These are phyloP conservation scores for Pseudonectria buxi DNA, from an alignment of 2,329 filamentous ascomycete species.

Conservation along the genomic window DNA sequence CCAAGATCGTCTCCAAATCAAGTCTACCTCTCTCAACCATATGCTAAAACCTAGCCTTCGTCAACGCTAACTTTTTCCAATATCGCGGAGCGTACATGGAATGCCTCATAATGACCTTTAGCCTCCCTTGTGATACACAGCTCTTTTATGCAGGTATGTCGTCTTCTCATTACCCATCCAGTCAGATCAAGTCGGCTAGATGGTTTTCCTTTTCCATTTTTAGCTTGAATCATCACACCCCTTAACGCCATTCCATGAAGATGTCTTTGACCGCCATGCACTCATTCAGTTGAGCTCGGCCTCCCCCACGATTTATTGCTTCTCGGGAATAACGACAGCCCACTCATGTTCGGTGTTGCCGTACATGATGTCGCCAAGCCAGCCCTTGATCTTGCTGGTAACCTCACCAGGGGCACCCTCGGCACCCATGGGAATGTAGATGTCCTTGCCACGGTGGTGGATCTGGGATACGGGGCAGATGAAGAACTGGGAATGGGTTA, in stretches of 20 bases:
- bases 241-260: constrained; percentile 21
- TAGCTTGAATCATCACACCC: constrained; percentile 11
- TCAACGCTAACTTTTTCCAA: too few relatives aligned
- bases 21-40: too few relatives aligned
- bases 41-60: too few relatives aligned
- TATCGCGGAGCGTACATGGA: too few relatives aligned
- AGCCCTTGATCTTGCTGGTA: constrained; percentile 58
- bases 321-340: constrained; percentile 61
- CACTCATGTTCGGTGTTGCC: constrained; percentile 61
- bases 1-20: not conserved
- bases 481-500: constrained; percentile 50
- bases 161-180: too few relatives aligned
- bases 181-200: not conserved
- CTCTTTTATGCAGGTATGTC: not conserved
- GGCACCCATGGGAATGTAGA: constrained; percentile 54
- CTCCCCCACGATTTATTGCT: constrained; percentile 29
- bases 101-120: too few relatives aligned
- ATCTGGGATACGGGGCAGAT: constrained; percentile 62
- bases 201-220: constrained; percentile 5
- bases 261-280: constrained; percentile 1
- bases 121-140: not conserved
- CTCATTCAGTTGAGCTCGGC: constrained; percentile 1
- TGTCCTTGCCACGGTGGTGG: constrained; percentile 58
- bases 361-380: constrained; percentile 69
- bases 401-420: constrained; percentile 44